These are phyloP conservation scores for Cokeromyces recurvatus DNA, from an alignment of 371 early-diverging fungal genomes.

Conservation along the genomic window DNA sequence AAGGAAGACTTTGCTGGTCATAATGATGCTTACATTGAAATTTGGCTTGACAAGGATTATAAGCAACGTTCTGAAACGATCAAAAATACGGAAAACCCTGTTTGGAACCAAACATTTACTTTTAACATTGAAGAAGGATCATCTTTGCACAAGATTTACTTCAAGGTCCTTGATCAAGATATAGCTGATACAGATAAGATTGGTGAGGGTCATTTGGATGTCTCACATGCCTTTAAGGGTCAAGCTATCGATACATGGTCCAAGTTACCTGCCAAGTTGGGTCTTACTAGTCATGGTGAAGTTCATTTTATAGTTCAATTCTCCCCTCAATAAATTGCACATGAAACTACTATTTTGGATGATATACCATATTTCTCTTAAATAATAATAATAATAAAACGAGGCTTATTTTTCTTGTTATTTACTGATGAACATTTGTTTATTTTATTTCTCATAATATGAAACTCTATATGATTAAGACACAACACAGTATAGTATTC, in stretches of 20 bases:
- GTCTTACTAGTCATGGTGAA: constrained; percentile 40
- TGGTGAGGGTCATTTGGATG: constrained; percentile 27
- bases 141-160: constrained; percentile 26
- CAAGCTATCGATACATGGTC: constrained; percentile 29
- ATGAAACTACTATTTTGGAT: neutral
- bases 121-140: constrained; percentile 30
- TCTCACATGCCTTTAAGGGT: constrained; percentile 24
- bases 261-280: constrained; percentile 37
- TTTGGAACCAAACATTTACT: constrained; percentile 39
- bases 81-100: constrained; percentile 31
- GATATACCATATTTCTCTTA: neutral
- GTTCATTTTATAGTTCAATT: constrained; percentile 29
- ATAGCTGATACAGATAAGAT: constrained; percentile 26
- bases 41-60: constrained; percentile 37
- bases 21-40: constrained; percentile 34
- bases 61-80: constrained; percentile 30
- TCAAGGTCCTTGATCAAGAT: constrained; percentile 39
- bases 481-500: too few relatives aligned
- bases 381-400: too few relatives aligned
- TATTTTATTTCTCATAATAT: too few relatives aligned
- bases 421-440: too few relatives aligned
- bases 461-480: too few relatives aligned
- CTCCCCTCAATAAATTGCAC: constrained; percentile 8
- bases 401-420: too few relatives aligned
- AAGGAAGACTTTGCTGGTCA: constrained; percentile 30